Conservation (phyloP, 169 alveolate genomes). For the Cyclospora cayetanensis region DNA sequence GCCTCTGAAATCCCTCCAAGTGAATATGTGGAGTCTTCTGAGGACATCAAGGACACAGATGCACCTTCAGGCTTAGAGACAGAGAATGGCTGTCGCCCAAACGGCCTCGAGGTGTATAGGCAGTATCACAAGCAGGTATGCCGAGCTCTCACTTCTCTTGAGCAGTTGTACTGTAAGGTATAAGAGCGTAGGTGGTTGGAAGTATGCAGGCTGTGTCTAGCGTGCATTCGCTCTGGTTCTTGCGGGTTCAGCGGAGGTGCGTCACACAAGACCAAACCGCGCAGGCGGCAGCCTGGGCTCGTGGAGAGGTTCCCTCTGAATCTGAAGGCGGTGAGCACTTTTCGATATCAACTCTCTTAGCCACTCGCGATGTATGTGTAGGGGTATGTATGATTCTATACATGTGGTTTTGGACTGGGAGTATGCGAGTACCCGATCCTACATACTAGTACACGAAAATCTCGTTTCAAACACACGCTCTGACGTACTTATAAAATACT, state of each 20-base stretch:
- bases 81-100: not conserved
- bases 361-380: no score
- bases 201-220: not conserved
- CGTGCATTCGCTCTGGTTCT: not conserved
- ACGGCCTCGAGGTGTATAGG: slow-evolving; percentile 2
- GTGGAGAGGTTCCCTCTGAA: not conserved
- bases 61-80: not conserved
- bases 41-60: not conserved
- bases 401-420: no score
- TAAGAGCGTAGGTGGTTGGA: not conserved
- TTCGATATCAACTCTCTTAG: no score
- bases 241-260: not conserved
- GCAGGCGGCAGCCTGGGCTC: not conserved
- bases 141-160: no score
- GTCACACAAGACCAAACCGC: slow-evolving; percentile 2
- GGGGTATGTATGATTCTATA: not conserved
- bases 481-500: no score
- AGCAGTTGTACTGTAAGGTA: no score
- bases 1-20: slow-evolving; percentile 73
- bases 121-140: slow-evolving; percentile 58
- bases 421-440: no score
- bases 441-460: no score
- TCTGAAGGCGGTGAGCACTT: slow-evolving; percentile 1
- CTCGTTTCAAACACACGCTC: no score
- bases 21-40: slow-evolving; percentile 25